Percentiles rank a stretch among this genome's conserved stretches.
Conservation (phyloP, 768 basidiomycete genomes). For the Suillus variegatus region DNA sequence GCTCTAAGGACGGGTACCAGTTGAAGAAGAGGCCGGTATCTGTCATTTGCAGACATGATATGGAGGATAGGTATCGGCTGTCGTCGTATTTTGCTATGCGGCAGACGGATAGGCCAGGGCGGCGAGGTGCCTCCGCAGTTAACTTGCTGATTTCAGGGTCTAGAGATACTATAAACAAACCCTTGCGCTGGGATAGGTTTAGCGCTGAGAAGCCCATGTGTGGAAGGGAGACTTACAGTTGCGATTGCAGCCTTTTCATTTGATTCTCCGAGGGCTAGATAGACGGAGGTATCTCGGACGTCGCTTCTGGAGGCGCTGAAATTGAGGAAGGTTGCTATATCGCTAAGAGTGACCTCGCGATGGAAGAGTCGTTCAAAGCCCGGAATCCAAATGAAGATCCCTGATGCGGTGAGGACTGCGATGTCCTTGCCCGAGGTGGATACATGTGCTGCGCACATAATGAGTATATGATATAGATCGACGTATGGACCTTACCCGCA, state of each 20-base stretch:
- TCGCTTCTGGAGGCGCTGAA: constrained; percentile 20
- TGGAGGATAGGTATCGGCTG: constrained; percentile 16
- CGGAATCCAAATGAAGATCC: constrained; percentile 28
- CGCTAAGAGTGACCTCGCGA: constrained; percentile 42
- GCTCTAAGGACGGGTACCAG: constrained; percentile 36
- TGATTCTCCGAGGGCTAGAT: constrained; percentile 47
- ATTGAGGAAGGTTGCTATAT: constrained; percentile 29
- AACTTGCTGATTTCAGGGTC: constrained; percentile 23
- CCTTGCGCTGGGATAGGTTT: constrained; percentile 16
- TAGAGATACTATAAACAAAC: constrained; percentile 27
- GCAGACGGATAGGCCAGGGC: constrained; percentile 30
- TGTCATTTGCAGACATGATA: constrained; percentile 59
- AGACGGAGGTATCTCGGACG: constrained; percentile 35
- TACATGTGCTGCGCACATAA: constrained; percentile 36
- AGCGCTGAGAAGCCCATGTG: not conserved
- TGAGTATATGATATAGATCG: not conserved
- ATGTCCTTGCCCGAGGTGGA: constrained; percentile 47
- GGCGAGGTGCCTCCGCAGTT: constrained; percentile 32
- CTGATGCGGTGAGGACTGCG: constrained; percentile 30
- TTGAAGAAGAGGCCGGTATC: constrained; percentile 54
- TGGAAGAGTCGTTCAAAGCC: constrained; percentile 28
- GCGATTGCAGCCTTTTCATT: constrained; percentile 46
- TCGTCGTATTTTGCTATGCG: constrained; percentile 20
- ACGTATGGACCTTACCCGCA: constrained; percentile 24
- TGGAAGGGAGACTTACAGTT: constrained; percentile 38